These are phyloP conservation scores for Warburgia ugandensis DNA, from an alignment of 164 flowering plant species.

Conservation along the genomic window DNA sequence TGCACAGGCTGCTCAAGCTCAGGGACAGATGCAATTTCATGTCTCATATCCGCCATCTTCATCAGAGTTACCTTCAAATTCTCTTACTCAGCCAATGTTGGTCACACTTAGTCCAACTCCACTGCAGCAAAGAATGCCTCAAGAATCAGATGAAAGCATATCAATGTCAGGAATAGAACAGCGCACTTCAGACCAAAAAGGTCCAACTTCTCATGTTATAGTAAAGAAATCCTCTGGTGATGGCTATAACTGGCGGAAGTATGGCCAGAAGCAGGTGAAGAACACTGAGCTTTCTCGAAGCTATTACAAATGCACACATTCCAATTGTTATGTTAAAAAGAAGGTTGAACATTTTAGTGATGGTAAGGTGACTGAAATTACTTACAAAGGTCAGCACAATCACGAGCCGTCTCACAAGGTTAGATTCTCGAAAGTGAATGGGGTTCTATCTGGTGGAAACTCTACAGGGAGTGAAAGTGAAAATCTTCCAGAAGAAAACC, in stretches of 20 bases:
- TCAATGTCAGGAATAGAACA: slow-evolving; percentile 18
- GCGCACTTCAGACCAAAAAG: slow-evolving; percentile 19
- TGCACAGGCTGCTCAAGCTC: slow-evolving; percentile 18
- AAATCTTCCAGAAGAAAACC: slow-evolving; percentile 16
- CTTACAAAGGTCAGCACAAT: slow-evolving; percentile 63
- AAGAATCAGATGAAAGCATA: slow-evolving; percentile 8
- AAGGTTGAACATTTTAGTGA: slow-evolving; percentile 51
- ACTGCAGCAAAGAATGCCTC: slow-evolving; percentile 18
- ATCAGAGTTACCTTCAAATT: slow-evolving; percentile 30
- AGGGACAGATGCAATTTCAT: slow-evolving; percentile 19
- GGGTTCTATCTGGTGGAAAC: slow-evolving; percentile 21
- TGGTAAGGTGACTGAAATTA: slow-evolving; percentile 47
- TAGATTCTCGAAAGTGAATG: slow-evolving; percentile 31
- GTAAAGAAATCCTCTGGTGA: slow-evolving; percentile 41
- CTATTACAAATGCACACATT: slow-evolving; percentile 69
- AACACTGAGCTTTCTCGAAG: slow-evolving; percentile 71
- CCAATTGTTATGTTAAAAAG: slow-evolving; percentile 69
- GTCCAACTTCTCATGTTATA: slow-evolving; percentile 16
- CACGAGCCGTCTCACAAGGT: slow-evolving; percentile 72
- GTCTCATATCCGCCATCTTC: slow-evolving; percentile 21
- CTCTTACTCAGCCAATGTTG: slow-evolving; percentile 30
- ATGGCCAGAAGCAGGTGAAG: slow-evolving; percentile 92
- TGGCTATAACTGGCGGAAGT: slow-evolving; percentile 90
- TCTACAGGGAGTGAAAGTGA: slow-evolving; percentile 14
- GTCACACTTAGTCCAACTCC: slow-evolving; percentile 24